Percentiles rank a stretch among this genome's conserved stretches.
Evolutionary conservation across 2,329 filamentous ascomycete species (phyloP).

Genomic region (Phaeosphaeriaceae sp.): DNA sequence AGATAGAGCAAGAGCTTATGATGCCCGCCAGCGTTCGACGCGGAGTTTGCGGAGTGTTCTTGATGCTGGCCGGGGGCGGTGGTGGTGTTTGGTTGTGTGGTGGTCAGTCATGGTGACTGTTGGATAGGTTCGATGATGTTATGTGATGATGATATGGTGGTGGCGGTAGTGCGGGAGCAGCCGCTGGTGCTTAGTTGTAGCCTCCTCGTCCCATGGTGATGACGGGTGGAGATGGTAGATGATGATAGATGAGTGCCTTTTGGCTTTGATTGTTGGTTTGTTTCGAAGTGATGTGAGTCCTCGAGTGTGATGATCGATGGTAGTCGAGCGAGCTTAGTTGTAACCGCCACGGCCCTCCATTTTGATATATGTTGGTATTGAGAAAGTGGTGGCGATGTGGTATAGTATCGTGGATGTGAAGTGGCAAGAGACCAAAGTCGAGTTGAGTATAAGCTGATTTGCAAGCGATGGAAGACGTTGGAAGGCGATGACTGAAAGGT

Average conservation of each 20-base stretch:
- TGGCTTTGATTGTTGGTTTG: slow-evolving; percentile 11
- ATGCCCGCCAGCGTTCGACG: slow-evolving; percentile 34
- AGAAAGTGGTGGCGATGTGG: slow-evolving; percentile 5
- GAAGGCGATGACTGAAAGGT: slow-evolving; percentile 20
- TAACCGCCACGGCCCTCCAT: slow-evolving; percentile 50
- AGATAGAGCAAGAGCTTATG: no score
- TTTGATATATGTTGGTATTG: slow-evolving; percentile 7
- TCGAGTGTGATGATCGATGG: neutral
- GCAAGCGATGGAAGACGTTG: slow-evolving; percentile 17
- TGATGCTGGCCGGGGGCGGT: slow-evolving; percentile 12
- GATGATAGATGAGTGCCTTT: slow-evolving; percentile 17
- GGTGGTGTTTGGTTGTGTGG: slow-evolving; percentile 7
- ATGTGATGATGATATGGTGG: slow-evolving; percentile 8
- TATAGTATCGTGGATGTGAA: neutral
- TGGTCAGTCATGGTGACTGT: slow-evolving; percentile 7
- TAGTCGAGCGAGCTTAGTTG: slow-evolving; percentile 42
- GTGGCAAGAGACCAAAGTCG: slow-evolving; percentile 5
- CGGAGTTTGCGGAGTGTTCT: slow-evolving; percentile 37
- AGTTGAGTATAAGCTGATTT: neutral
- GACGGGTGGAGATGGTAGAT: slow-evolving; percentile 10
- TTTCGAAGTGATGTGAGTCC: slow-evolving; percentile 1
- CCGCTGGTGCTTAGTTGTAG: slow-evolving; percentile 38
- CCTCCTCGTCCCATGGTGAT: slow-evolving; percentile 44
- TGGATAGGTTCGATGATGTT: slow-evolving; percentile 7
- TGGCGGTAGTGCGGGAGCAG: slow-evolving; percentile 16